Base-by-base conservation (phyloP, 2,329 filamentous ascomycete genomes). In the Colletotrichum chrysophilum region DNA sequence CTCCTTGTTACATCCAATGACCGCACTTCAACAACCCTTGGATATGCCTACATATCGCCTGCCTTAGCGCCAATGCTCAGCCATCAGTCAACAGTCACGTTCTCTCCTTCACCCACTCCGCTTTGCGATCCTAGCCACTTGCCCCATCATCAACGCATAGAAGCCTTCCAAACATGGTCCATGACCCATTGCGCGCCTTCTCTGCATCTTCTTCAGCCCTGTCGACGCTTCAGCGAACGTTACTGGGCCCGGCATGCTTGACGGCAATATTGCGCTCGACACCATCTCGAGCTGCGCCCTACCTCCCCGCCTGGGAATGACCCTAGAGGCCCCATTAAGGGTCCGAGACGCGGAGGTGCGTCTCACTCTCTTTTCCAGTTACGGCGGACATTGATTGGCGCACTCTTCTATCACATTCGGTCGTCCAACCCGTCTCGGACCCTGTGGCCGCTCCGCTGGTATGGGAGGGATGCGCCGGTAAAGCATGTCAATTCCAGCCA, bases 191-290 rank as follows among this genome's bases (percentile, higher is more conserved):
- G 16, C 30, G 48, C 38, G 28, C 62, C 60, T 52, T 76, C 43
- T 65, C 32, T 65, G 64, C 74, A 36, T 58, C 74, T 69, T 68
- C 74, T 34, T 76, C 74, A 76, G 74, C 71, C 74, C 74, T 76
- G 70, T 48, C 58, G 30, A 70, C n/a, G 32, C 61, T 38, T 38
- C 43, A 36, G 26, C 65, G 18, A n/a, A 12, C 6, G 18, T 56
- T 10, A 67, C 32, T 66, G 60, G 68, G 28, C n/a, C 16, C 16
- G 26, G n/a, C 8, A 28, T 55, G 16, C 18, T 28, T 26, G 70
- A 21, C 21, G n/a, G 67, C 38, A 24, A 38, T 32, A 10, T 28
- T 38, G 32, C 52, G 32, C n/a, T 73, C 26, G 32, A 64, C 58
- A 43, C 26, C 21, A 13, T 30, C 32, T 8, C 34, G 28, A 30